These are phyloP conservation scores for Tetrapisispora fleetii DNA, from an alignment of 805 yeast species.

Conservation along the genomic window DNA sequence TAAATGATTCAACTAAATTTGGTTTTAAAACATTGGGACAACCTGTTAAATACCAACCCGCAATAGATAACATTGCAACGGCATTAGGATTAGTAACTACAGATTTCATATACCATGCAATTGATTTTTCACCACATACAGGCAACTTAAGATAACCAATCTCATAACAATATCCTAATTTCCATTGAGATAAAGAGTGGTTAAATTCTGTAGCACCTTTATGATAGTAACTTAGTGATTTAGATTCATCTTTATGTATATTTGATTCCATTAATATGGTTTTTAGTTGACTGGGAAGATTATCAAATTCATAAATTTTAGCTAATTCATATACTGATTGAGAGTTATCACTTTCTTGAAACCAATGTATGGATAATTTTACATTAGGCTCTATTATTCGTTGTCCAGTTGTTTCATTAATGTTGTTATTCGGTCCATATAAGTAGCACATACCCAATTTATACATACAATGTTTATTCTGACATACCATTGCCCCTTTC, in stretches of 20 bases:
- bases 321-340: slow-evolving; percentile 54
- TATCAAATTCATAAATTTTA: slow-evolving; percentile 41
- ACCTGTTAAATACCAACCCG: slow-evolving; percentile 75
- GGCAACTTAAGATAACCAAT: slow-evolving; percentile 49
- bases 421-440: slow-evolving; percentile 35
- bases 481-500: slow-evolving; percentile 52
- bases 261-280: slow-evolving; percentile 8
- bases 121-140: slow-evolving; percentile 46
- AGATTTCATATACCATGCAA: slow-evolving; percentile 67
- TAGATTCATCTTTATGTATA: slow-evolving; percentile 25
- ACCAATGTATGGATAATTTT: slow-evolving; percentile 38
- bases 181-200: slow-evolving; percentile 58
- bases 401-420: slow-evolving; percentile 9
- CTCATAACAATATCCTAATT: slow-evolving; percentile 63
- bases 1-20: slow-evolving; percentile 54
- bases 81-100: slow-evolving; percentile 34
- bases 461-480: slow-evolving; percentile 55
- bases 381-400: slow-evolving; percentile 4
- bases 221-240: slow-evolving; percentile 43
- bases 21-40: slow-evolving; percentile 41
- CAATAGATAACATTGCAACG: slow-evolving; percentile 59
- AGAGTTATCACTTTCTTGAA: slow-evolving; percentile 39
- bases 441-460: slow-evolving; percentile 58
- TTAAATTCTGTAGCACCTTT: slow-evolving; percentile 49
- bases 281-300: slow-evolving; percentile 20